Evolutionary conservation across 2,329 filamentous ascomycete genomes (phyloP), one percentile per base, ranked within the genome.

Genomic region (Aureobasidium namibiae): DNA sequence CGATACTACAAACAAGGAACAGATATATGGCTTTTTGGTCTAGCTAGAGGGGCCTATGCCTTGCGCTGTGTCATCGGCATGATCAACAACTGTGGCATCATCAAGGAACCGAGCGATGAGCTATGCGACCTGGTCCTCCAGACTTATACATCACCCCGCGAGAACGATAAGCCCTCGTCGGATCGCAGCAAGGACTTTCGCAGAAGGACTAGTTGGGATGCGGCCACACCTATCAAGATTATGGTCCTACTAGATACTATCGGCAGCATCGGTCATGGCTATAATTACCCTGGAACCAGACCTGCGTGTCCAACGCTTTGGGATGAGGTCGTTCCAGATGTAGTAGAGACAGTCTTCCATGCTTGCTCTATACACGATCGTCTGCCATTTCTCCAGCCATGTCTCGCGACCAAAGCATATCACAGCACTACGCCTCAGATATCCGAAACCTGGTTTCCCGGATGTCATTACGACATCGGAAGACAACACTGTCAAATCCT

Each of bases 21-120:
- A 61, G 73, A 77, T 57, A 60, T 76, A 1, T 76, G 71, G 65
- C 63, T 77, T 4, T 76, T 71, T 39, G 74, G 73, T 16, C 74
- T 73, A 59, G 72, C 71, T 38, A 68, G 73, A 41, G 74, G 74
- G 21, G 73, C 73, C 1, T 75, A 68, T 65, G 69, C 75, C 4
- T 68, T 73, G 7, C 67, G 73, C 3, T 72, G 72, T 5, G 73
- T 76, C 1, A 69, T 73, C 21, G 72, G 72, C 6, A 64, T 76
- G 26, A 67, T 77, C 4, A 68, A 74, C 61, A 65, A 70, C 23
- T 67, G 71, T 62, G 67, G 68, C 39, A 67, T 64, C 16, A 9
- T 52, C 34, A 58, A 39, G 10, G 13, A 29, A 14, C 33, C 54
- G 10, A 46, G 9, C 14, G 14, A 39, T 7, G 42, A 58, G 14